Percentiles rank a stretch among this genome's conserved stretches.
Evolutionary conservation across 129 eudicot genomes (phyloP).

Genomic region (Kitagawia praeruptora): DNA sequence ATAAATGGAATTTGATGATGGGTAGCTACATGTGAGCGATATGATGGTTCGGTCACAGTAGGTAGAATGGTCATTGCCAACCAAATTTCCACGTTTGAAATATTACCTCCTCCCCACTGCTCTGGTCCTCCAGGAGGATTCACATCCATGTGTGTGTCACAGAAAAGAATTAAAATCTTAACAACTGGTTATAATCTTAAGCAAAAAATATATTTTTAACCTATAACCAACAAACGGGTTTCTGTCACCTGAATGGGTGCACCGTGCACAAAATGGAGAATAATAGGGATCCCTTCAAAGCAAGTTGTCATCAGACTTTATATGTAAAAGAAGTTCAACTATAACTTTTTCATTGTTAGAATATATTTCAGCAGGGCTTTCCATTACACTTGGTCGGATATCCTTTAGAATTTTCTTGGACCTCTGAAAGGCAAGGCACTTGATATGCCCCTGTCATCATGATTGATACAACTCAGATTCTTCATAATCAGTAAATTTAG

Average conservation of each 20-base stretch:
- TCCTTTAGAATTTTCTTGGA: too few species aligned
- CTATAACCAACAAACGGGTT: conserved; percentile 60
- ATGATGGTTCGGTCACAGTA: conserved; percentile 30
- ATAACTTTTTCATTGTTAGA: too few species aligned
- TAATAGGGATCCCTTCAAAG: too few species aligned
- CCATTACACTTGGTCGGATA: too few species aligned
- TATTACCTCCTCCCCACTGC: conserved; percentile 37
- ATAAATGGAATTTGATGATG: conserved; percentile 32
- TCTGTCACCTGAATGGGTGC: conserved; percentile 44
- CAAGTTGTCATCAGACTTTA: too few species aligned
- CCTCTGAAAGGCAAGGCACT: too few species aligned
- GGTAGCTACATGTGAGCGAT: conserved; percentile 32
- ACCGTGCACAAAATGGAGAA: conserved; percentile 25
- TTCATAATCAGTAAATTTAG: too few species aligned
- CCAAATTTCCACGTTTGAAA: conserved; percentile 42
- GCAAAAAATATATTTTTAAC: conserved; percentile 19
- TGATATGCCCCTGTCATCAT: too few species aligned
- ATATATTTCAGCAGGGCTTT: too few species aligned
- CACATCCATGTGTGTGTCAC: conserved; percentile 37
- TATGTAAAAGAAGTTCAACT: too few species aligned
- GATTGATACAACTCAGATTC: too few species aligned
- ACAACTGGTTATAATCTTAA: conserved; percentile 12
- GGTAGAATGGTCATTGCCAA: conserved; percentile 40
- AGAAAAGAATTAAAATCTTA: conserved; percentile 27
- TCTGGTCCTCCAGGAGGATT: conserved; percentile 50